Conservation (phyloP, 805 yeast genomes). For the Wickerhamomyces bovis region DNA sequence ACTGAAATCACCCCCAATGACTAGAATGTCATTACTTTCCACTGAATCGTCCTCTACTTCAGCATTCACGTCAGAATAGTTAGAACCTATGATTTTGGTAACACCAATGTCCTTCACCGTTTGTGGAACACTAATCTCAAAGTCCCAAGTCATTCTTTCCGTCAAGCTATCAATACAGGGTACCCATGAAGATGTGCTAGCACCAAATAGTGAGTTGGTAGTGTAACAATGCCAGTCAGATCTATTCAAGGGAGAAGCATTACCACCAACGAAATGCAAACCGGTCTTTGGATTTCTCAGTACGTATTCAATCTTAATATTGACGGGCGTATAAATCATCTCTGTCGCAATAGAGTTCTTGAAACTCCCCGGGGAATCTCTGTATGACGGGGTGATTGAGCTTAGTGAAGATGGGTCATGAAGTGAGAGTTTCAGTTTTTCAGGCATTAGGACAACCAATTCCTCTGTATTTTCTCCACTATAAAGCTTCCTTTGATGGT, state of each 20-base stretch:
- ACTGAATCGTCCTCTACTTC: constrained; percentile 27
- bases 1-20: constrained; percentile 65
- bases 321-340: constrained; percentile 64
- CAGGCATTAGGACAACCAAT: constrained; percentile 57
- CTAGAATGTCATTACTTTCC: constrained; percentile 45
- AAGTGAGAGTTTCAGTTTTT: constrained; percentile 52
- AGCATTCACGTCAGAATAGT: constrained; percentile 22
- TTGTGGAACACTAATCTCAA: constrained; percentile 80
- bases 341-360: constrained; percentile 26
- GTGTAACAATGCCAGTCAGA: constrained; percentile 82
- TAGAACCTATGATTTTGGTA: constrained; percentile 29
- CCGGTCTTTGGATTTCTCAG: constrained; percentile 68
- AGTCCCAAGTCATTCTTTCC: constrained; percentile 89
- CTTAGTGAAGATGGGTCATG: constrained; percentile 41
- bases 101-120: constrained; percentile 64
- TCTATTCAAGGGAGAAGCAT: constrained; percentile 33
- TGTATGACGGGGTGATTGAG: constrained; percentile 31
- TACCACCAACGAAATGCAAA: constrained; percentile 63
- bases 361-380: constrained; percentile 33
- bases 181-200: constrained; percentile 93
- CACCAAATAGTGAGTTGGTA: constrained; percentile 65
- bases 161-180: constrained; percentile 89
- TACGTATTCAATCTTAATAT: constrained; percentile 60
- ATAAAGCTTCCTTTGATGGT: constrained; percentile 46
- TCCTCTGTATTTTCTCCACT: constrained; percentile 59